Percentiles rank a stretch among this genome's conserved stretches.
These are phyloP conservation scores for Limonium bicolor DNA, from an alignment of 148 eudicot species.

Conservation along the genomic window DNA sequence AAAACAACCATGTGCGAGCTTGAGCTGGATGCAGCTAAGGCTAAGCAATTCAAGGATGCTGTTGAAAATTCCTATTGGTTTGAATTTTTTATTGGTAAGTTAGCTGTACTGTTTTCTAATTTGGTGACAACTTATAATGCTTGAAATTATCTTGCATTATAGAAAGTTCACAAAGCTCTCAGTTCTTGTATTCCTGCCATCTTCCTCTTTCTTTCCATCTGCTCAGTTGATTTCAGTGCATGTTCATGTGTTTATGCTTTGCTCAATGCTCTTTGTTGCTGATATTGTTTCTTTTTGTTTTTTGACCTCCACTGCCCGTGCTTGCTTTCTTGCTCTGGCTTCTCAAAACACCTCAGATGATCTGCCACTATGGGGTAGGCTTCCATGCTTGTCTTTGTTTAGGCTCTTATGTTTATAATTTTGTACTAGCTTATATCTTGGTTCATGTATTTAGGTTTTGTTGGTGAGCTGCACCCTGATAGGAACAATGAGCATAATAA, in stretches of 20 bases:
- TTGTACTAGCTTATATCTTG: conserved; percentile 1
- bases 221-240: background rate
- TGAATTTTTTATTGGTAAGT: conserved; percentile 87
- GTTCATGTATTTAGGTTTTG: conserved; percentile 41
- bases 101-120: background rate
- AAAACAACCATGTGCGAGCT: conserved; percentile 57
- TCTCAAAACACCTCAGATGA: conserved; percentile 40
- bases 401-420: background rate
- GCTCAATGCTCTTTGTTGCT: too few species aligned
- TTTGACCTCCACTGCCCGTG: background rate
- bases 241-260: too few species aligned
- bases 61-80: conserved; percentile 89
- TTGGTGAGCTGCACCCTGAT: conserved; percentile 72
- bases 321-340: conserved; percentile 2
- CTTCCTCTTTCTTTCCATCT: background rate
- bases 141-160: background rate
- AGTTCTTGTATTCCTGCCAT: background rate
- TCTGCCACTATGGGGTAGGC: conserved; percentile 80
- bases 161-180: too few species aligned
- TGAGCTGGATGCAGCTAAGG: conserved; percentile 64
- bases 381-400: background rate
- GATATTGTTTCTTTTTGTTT: background rate
- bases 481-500: conserved; percentile 47
- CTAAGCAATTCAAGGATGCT: conserved; percentile 73
- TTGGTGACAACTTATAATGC: background rate